Evolutionary conservation across 192 early-diverging fungal genomes (phyloP), one percentile per base, ranked within the genome.

Genomic region (Rhizophagus sp.): DNA sequence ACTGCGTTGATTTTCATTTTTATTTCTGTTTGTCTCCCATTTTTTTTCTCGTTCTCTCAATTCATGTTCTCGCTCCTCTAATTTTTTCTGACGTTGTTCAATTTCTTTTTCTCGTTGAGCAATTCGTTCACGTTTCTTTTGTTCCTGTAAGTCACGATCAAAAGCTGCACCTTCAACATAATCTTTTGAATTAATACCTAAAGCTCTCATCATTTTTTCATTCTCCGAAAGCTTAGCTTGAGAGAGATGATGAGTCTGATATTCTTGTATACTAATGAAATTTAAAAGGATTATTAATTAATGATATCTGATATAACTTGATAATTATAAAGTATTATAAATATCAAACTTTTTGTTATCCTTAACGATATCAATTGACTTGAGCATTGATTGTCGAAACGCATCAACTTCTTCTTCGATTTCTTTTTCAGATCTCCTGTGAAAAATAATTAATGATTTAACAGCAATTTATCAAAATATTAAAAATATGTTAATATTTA

Each of bases 91-190:
- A 24, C 81, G 81, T 30, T 66, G 77, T 57, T 86, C 86, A 34
- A 66, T 70, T 64, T 85, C 85, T 65, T 79, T 78, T 69, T 85
- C 85, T 41, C 81, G 69, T 61, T 81, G 76, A 47, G 75, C 39
- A n/a, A 83, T 64, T 6, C 82, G 67, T 77, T 89, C 88, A 33
- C 78, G 69, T 47, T 83, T 83, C 41, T 69, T 61, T 76, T 77
- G 65, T 79, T 88, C 89, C 80, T 92, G 92, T 68, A 93, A 82
- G 25, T 94, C 94, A 62, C 85, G 80, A 81, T 95, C 89, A 86
- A 97, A 97, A 11, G 95, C 91, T 25, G 88, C 88, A 24, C 96
- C 95, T 73, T 95, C 91, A 1, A 90, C 88, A 85, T 92, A 87
- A 44, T 89, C 85, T 3, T 86, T 87, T 1, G 82, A 79, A 10